A percentile compares a stretch with the other conserved stretches of the same genome.
Evolutionary conservation across 2,329 filamentous ascomycete species (phyloP).

Genomic region (Aspergillus sp.): DNA sequence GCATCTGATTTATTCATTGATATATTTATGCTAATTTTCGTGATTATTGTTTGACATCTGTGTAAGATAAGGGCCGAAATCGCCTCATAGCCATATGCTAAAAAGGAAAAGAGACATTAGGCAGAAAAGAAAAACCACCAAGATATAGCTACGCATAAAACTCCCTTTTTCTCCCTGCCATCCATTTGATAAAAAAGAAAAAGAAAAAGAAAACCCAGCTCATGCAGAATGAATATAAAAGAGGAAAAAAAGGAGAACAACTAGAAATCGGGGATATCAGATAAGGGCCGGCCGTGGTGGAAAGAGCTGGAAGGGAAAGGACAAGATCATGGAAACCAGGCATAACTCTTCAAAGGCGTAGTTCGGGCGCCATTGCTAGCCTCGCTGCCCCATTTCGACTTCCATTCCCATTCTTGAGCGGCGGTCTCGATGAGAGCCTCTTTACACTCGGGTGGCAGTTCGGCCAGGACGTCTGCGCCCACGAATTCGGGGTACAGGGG

Average conservation of each 20-base stretch:
- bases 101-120: too few species aligned
- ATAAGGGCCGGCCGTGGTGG: too few species aligned
- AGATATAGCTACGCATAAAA: constrained; percentile 3
- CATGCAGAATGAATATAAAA: constrained; percentile 9
- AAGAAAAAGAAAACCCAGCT: constrained; percentile 10
- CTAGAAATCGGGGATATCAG: background rate
- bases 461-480: constrained; percentile 36
- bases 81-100: too few species aligned
- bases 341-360: constrained; percentile 32
- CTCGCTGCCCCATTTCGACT: constrained; percentile 69
- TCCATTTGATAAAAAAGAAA: constrained; percentile 4
- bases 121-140: background rate
- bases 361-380: constrained; percentile 44
- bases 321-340: constrained; percentile 32
- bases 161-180: constrained; percentile 12
- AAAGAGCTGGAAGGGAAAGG: background rate
- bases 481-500: constrained; percentile 33
- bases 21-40: too few species aligned
- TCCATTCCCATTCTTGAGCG: constrained; percentile 65
- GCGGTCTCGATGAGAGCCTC: constrained; percentile 66
- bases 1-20: too few species aligned
- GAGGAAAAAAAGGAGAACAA: constrained; percentile 6
- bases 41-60: too few species aligned
- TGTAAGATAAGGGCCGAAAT: too few species aligned
- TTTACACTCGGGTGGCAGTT: constrained; percentile 54